phyloP scores from a whole-genome alignment of 2,329 filamentous ascomycete genomes.

The Verticillium alfalfae region DNA sequence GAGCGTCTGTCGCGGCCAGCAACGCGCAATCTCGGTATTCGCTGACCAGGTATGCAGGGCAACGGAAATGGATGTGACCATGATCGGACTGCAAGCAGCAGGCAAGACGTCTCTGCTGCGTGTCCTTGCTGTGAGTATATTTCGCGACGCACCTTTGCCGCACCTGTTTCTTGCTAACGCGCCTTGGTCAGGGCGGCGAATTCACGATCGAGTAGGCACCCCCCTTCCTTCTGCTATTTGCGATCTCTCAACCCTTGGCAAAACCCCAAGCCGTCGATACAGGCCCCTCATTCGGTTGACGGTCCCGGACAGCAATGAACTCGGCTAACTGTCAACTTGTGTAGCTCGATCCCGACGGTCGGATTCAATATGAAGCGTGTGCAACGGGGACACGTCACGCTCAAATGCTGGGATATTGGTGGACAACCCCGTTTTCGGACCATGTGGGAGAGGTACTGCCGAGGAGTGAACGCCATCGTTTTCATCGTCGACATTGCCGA shows the following conservation, averaged over 20 bases:
- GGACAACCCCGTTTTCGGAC: constrained; percentile 94
- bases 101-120: constrained; percentile 94
- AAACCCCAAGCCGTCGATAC: neutral
- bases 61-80: constrained; percentile 99
- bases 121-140: constrained; percentile 79
- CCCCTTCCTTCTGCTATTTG: constrained; percentile 10
- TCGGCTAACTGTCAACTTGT: constrained; percentile 22
- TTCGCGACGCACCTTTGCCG: neutral
- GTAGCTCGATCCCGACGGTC: constrained; percentile 94
- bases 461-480: constrained; percentile 94
- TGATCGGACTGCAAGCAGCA: constrained; percentile 97
- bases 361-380: constrained; percentile 99
- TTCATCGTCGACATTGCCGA: constrained; percentile 98
- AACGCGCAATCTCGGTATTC: neutral
- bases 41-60: constrained; percentile 54
- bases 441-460: constrained; percentile 99
- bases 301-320: constrained; percentile 3
- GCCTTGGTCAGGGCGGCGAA: constrained; percentile 71
- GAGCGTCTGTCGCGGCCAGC: neutral
- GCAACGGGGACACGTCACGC: constrained; percentile 93
- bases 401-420: constrained; percentile 99
- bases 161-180: constrained; percentile 26
- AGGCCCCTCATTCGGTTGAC: neutral
- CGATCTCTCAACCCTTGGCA: neutral
- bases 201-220: constrained; percentile 93